A percentile compares a stretch with the other conserved stretches of the same genome.
phyloP scores from a whole-genome alignment of 345 rosid species.

The Arabidopsis thaliana region TAIR10.1 NC_003070.9:7842001-7842500 shows the following conservation, averaged over 20 bases:
- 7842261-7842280: slow-evolving; percentile 64
- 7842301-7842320: not conserved
- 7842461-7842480: not conserved
- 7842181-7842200: slow-evolving; percentile 53
- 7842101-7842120: not conserved
- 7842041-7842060: slow-evolving; percentile 84
- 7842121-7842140: not conserved
- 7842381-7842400: slow-evolving; percentile 72
- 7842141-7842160: not conserved
- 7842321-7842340: not conserved
- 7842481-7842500: not conserved
- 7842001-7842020: slow-evolving; percentile 89
- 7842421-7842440: slow-evolving; percentile 99
- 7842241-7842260: slow-evolving; percentile 89
- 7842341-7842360: not conserved
- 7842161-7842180: not conserved
- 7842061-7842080: slow-evolving; percentile 30
- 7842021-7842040: slow-evolving; percentile 86
- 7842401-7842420: slow-evolving; percentile 92
- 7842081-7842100: no score
- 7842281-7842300: not conserved
- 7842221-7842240: slow-evolving; percentile 73
- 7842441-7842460: slow-evolving; percentile 46
- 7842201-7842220: slow-evolving; percentile 70
- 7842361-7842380: slow-evolving; percentile 47